Evolutionary conservation across 139 green algal species (phyloP).

Genomic region (Trebouxia sp.): DNA sequence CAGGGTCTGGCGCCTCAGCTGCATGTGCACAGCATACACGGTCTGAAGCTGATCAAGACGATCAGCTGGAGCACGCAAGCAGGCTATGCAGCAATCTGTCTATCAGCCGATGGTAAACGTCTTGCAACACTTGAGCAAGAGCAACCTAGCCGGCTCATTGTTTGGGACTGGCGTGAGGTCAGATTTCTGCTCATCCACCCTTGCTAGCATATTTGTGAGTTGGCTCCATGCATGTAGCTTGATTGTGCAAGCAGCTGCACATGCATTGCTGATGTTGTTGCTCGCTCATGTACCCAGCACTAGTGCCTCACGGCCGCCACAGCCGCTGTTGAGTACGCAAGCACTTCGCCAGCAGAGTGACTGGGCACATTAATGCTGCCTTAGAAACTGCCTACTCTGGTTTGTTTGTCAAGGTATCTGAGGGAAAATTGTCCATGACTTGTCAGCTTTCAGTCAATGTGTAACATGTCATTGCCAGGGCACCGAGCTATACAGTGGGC

Average conservation of each 20-base stretch:
- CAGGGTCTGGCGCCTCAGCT: not conserved
- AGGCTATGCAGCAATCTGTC: slow-evolving; percentile 2
- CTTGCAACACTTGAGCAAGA: slow-evolving; percentile 13
- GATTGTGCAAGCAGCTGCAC: too few relatives aligned
- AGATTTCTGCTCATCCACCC: not conserved
- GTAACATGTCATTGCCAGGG: not conserved
- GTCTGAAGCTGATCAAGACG: not conserved
- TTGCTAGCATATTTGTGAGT: not conserved
- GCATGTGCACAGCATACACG: not conserved
- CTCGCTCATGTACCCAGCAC: too few relatives aligned
- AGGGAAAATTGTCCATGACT: too few relatives aligned
- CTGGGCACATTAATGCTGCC: too few relatives aligned
- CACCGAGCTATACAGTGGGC: not conserved
- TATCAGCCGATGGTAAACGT: slow-evolving; percentile 2
- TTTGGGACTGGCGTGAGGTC: slow-evolving; percentile 22
- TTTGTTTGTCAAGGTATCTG: not conserved
- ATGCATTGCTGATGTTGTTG: too few relatives aligned
- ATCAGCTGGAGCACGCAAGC: slow-evolving; percentile 14
- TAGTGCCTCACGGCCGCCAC: too few relatives aligned
- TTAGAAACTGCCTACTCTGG: not conserved
- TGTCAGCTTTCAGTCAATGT: not conserved
- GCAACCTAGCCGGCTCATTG: not conserved
- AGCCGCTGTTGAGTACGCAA: too few relatives aligned
- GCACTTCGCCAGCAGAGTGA: too few relatives aligned
- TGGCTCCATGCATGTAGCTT: not conserved